Evolutionary conservation across 495 filamentous ascomycete species (phyloP), one percentile per base, ranked within the genome.

Genomic region (Tirmania nivea): DNA sequence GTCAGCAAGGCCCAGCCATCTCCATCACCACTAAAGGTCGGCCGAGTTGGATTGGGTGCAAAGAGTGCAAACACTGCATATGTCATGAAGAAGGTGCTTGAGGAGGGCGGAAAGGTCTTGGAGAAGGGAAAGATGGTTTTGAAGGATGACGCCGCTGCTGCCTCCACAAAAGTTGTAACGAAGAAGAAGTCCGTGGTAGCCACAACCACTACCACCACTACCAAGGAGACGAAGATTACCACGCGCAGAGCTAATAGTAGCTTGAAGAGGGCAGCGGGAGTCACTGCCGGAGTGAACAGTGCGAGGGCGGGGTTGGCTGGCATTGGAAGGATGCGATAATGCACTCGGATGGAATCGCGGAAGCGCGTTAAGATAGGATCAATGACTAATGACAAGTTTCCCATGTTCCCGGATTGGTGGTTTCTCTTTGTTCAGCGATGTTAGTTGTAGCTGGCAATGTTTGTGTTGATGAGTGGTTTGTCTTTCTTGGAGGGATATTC

Each of bases 241-340:
- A 7, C 25, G 39, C 39, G 39, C 12, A 45, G 8, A 17, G 61
- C 54, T 3, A 52, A 19, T 49, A 63, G 55, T 37, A 62, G 53
- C 21, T 52, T 64, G 34, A 60, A 55, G n/a, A 63, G 61, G 51
- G 61, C 61, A n/a, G 61, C 61, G 17, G 61, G 61, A 45, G 49
- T 42, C 34, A 16, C 39, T 35, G 21, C 47, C 45, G 35, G 34
- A 10, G 34, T 50, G 14, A 51, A 14, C 47, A 48, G 52, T 34
- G 54, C 49, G 10, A 63, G 49, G 45, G 55, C 51, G 14, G 59
- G 60, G 35, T 35, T 64, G 19, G 61, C 60, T 5, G 57, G 53
- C n/a, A 63, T 64, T 55, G 35, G 61, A 10, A 60, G 63, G 50
- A 64, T 64, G 61, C 61, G 61, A 54, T 64, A 55, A 64, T 52